phyloP scores from a whole-genome alignment of 208 protist genomes.

The Crithidia fasciculata region DNA sequence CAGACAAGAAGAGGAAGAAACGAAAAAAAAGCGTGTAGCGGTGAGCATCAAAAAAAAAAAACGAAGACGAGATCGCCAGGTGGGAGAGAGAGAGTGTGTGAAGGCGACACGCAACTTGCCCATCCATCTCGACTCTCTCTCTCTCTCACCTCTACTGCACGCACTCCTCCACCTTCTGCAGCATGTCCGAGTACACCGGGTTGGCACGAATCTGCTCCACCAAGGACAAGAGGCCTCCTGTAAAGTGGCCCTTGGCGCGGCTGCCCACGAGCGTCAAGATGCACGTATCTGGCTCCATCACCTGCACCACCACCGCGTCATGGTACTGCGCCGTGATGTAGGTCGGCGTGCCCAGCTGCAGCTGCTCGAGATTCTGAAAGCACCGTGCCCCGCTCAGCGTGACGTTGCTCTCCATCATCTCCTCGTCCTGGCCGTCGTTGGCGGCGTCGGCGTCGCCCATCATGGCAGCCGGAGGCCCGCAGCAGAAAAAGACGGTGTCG shows the following conservation, averaged over 20 bases:
- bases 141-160: constrained; percentile 19
- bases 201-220: constrained; percentile 64
- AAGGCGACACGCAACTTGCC: background rate
- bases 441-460: constrained; percentile 15
- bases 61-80: background rate
- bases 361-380: constrained; percentile 84
- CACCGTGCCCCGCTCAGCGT: constrained; percentile 74
- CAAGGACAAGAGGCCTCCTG: constrained; percentile 77
- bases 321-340: constrained; percentile 89
- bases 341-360: constrained; percentile 60
- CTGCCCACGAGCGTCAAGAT: constrained; percentile 83
- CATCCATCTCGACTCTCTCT: background rate
- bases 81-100: background rate
- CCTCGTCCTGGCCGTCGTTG: constrained; percentile 34
- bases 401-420: constrained; percentile 81
- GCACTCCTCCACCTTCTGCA: constrained; percentile 33
- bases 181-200: constrained; percentile 26
- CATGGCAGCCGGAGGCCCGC: constrained; percentile 25
- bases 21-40: background rate
- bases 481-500: constrained; percentile 80
- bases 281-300: constrained; percentile 48
- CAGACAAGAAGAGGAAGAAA: background rate
- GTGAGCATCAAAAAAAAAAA: background rate
- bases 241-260: constrained; percentile 79
- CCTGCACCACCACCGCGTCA: constrained; percentile 80